These are phyloP conservation scores for Phaeosphaeriaceae sp. DNA, from an alignment of 2,329 filamentous ascomycete genomes.

Conservation along the genomic window DNA sequence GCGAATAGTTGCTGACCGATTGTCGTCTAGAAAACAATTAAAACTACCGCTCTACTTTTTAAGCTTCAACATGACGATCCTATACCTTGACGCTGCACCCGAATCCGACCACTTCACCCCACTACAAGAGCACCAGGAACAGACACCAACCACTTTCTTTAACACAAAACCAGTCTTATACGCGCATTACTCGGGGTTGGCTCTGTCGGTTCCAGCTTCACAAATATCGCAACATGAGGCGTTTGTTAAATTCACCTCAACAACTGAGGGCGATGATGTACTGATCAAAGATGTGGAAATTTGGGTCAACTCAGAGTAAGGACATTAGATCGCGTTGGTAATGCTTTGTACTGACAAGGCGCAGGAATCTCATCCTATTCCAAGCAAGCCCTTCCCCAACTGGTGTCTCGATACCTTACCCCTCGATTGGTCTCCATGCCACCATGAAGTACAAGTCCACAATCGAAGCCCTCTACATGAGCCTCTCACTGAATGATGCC, in stretches of 20 bases:
- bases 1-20: background rate
- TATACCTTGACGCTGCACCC: slow-evolving; percentile 64
- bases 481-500: slow-evolving; percentile 57
- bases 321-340: background rate
- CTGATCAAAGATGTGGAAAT: slow-evolving; percentile 51
- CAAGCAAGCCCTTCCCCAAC: slow-evolving; percentile 59
- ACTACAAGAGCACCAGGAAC: slow-evolving; percentile 72
- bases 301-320: slow-evolving; percentile 56
- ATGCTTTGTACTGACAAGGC: slow-evolving; percentile 1
- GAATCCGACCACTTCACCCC: slow-evolving; percentile 65
- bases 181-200: slow-evolving; percentile 63
- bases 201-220: slow-evolving; percentile 63
- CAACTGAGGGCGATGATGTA: slow-evolving; percentile 32
- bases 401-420: slow-evolving; percentile 75
- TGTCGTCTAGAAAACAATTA: background rate
- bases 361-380: slow-evolving; percentile 67
- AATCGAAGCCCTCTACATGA: slow-evolving; percentile 45
- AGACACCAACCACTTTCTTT: slow-evolving; percentile 76
- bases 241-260: slow-evolving; percentile 52
- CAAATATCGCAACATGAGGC: slow-evolving; percentile 59
- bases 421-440: slow-evolving; percentile 75
- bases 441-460: slow-evolving; percentile 63
- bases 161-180: slow-evolving; percentile 74
- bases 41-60: background rate
- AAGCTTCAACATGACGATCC: slow-evolving; percentile 41